Evolutionary conservation across 352 stramenopile genomes (phyloP).

Genomic region (Globisporangium takayamanum): DNA sequence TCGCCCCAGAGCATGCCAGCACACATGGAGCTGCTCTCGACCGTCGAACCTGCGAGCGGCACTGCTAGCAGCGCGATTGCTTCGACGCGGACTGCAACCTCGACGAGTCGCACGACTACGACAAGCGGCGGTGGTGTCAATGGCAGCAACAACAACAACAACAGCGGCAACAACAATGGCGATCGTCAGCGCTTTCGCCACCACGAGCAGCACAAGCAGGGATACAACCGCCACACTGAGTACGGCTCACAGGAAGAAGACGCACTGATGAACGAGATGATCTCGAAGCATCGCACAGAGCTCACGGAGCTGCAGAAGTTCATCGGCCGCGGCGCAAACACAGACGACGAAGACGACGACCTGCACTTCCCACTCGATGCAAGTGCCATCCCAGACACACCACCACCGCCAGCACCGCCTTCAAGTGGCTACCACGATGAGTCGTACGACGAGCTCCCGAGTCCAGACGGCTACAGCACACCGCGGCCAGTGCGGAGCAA

Average conservation of each 20-base stretch:
- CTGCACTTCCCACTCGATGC: conserved; percentile 11
- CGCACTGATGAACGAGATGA: conserved; percentile 42
- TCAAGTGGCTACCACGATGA: conserved; percentile 11
- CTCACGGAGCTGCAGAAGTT: conserved; percentile 47
- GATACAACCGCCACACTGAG: not conserved
- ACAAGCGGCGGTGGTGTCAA: not conserved
- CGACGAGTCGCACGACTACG: conserved; percentile 4
- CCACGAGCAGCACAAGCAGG: not conserved
- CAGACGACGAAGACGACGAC: conserved; percentile 17
- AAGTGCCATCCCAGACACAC: conserved; percentile 16
- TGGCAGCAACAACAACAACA: conserved; percentile 1
- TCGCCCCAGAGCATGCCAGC: conserved; percentile 3
- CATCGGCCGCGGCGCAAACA: conserved; percentile 20
- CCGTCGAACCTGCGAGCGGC: not conserved
- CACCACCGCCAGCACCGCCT: conserved; percentile 11
- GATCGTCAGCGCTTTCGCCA: not conserved
- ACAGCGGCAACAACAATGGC: not conserved
- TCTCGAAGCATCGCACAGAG: conserved; percentile 46
- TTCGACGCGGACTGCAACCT: not conserved
- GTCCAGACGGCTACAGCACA: conserved; percentile 23
- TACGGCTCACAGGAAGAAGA: conserved; percentile 28
- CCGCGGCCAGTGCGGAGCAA: conserved; percentile 27
- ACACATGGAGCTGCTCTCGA: conserved; percentile 8
- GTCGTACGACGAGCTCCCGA: conserved; percentile 16
- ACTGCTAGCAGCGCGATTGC: conserved; percentile 1